Percentiles rank a stretch among this genome's conserved stretches.
Evolutionary conservation across 306 rosid genomes (phyloP).

Genomic region (Cucumis sativus): Cucumber_9930_V3 NC_026660.2:8633001-8633500

Average conservation of each 20-base stretch:
- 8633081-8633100: constrained; percentile 25
- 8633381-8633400: too few species aligned
- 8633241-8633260: constrained; percentile 73
- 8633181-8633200: constrained; percentile 70
- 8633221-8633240: constrained; percentile 93
- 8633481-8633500: too few species aligned
- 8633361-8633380: too few species aligned
- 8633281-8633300: too few species aligned
- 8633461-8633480: too few species aligned
- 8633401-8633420: neutral
- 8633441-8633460: too few species aligned
- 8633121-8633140: constrained; percentile 83
- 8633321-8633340: too few species aligned
- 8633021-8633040: constrained; percentile 37
- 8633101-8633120: constrained; percentile 74
- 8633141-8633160: constrained; percentile 67
- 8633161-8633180: constrained; percentile 69
- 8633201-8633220: constrained; percentile 61
- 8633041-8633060: constrained; percentile 83
- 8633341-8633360: too few species aligned
- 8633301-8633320: too few species aligned
- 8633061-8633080: constrained; percentile 41
- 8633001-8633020: constrained; percentile 79
- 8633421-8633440: too few species aligned
- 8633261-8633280: too few species aligned